These are phyloP conservation scores for Larix kaempferi DNA, from an alignment of 75 land plant genomes.

Conservation along the genomic window DNA sequence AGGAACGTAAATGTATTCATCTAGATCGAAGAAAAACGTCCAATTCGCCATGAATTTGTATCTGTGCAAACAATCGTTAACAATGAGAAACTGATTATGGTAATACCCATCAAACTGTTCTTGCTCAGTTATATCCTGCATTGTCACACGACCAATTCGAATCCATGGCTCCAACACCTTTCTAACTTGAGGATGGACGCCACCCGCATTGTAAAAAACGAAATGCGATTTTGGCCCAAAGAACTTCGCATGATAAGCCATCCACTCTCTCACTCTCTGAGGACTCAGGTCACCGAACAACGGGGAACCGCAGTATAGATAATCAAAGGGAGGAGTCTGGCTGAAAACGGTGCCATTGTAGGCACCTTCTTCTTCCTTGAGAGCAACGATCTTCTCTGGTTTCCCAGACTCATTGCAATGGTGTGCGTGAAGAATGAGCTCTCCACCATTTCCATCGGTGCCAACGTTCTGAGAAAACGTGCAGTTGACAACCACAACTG, in stretches of 20 bases:
- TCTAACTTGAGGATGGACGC: constrained; percentile 52
- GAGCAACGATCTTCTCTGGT: constrained; percentile 40
- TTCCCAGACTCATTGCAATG: constrained; percentile 19
- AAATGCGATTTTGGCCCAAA: constrained; percentile 80
- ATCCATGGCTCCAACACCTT: constrained; percentile 72
- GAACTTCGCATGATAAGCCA: constrained; percentile 80
- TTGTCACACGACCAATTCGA: constrained; percentile 51
- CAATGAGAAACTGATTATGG: constrained; percentile 86
- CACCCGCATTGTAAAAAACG: constrained; percentile 89
- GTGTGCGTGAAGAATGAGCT: constrained; percentile 52
- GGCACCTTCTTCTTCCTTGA: constrained; percentile 42
- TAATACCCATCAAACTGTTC: constrained; percentile 81
- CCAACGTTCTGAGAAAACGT: constrained; percentile 57
- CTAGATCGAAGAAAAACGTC: constrained; percentile 91
- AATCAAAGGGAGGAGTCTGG: constrained; percentile 47
- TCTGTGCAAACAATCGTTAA: constrained; percentile 88
- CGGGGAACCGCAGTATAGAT: constrained; percentile 85
- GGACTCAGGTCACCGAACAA: constrained; percentile 73
- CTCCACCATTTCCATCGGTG: constrained; percentile 51
- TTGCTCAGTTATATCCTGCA: constrained; percentile 78
- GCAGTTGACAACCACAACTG: constrained; percentile 63
- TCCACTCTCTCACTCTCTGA: constrained; percentile 66
- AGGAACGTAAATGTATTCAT: constrained; percentile 77
- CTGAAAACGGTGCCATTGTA: constrained; percentile 22
- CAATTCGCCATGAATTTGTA: constrained; percentile 65